These are phyloP conservation scores for Boletus tylopilopsis DNA, from an alignment of 768 basidiomycete species.

Conservation along the genomic window DNA sequence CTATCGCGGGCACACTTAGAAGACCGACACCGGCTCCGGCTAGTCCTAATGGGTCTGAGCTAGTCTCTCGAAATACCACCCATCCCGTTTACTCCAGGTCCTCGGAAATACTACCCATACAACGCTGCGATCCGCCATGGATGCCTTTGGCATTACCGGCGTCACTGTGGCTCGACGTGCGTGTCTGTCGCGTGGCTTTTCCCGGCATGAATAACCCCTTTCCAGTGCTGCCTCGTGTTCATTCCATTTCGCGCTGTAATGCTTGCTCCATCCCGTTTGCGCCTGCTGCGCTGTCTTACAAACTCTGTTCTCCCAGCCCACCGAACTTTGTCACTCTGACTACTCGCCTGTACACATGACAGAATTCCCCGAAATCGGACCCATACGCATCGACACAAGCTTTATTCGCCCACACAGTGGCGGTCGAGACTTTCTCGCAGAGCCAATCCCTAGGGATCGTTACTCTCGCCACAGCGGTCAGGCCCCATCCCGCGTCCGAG, in stretches of 20 bases:
- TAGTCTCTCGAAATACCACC: too few relatives aligned
- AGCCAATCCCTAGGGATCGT: slow-evolving; percentile 23
- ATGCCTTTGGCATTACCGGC: not conserved
- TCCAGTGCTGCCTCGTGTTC: slow-evolving; percentile 31
- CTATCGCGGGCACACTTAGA: too few relatives aligned
- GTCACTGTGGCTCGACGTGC: not conserved
- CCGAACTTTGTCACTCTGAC: not conserved
- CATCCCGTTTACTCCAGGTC: too few relatives aligned
- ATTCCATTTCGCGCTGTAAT: slow-evolving; percentile 16
- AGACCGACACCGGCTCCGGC: too few relatives aligned
- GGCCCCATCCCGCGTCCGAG: slow-evolving; percentile 22
- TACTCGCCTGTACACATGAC: slow-evolving; percentile 20
- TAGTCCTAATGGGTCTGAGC: too few relatives aligned
- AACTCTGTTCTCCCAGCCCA: not conserved
- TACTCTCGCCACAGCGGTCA: slow-evolving; percentile 30
- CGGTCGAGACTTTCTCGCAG: slow-evolving; percentile 26
- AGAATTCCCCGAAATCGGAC: slow-evolving; percentile 21
- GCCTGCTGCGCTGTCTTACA: slow-evolving; percentile 20
- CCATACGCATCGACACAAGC: slow-evolving; percentile 30
- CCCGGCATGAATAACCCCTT: slow-evolving; percentile 21
- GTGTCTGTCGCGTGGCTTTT: slow-evolving; percentile 14
- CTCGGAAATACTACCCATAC: too few relatives aligned
- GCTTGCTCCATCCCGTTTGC: slow-evolving; percentile 23
- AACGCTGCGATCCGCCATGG: too few relatives aligned
- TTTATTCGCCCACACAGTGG: slow-evolving; percentile 26